These are phyloP conservation scores for Phytopythium boreale DNA, from an alignment of 352 stramenopile species.

Conservation along the genomic window DNA sequence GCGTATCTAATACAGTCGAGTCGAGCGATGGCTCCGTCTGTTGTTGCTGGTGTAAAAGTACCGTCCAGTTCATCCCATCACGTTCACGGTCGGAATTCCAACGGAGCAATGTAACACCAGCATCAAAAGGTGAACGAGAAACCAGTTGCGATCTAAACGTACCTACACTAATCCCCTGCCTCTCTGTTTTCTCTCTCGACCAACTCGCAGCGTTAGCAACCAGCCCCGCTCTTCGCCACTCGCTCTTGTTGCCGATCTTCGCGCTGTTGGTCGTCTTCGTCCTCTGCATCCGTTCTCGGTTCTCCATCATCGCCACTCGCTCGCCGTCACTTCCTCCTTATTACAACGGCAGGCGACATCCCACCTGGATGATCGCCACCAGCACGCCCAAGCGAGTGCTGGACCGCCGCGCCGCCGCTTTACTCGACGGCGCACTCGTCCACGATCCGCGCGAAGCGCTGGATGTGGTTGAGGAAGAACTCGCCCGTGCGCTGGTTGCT, in stretches of 20 bases:
- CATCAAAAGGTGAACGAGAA: constrained; percentile 8
- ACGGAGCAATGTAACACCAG: background rate
- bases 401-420: background rate
- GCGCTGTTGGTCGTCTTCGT: background rate
- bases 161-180: constrained; percentile 10
- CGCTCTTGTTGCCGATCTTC: background rate
- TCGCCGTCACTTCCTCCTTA: constrained; percentile 4
- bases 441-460: constrained; percentile 84
- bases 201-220: background rate
- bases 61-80: background rate
- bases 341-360: background rate
- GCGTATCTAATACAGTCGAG: constrained; percentile 4
- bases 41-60: too few species aligned
- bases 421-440: constrained; percentile 61
- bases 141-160: constrained; percentile 10
- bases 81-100: background rate
- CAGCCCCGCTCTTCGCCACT: background rate
- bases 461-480: constrained; percentile 90
- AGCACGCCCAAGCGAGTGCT: background rate
- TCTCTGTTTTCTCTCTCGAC: background rate
- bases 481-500: constrained; percentile 85
- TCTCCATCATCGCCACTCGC: background rate
- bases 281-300: background rate
- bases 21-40: background rate
- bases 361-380: background rate